Base-by-base conservation (phyloP, 2,329 filamentous ascomycete genomes). In the Aspergillus novoparasiticus region DNA sequence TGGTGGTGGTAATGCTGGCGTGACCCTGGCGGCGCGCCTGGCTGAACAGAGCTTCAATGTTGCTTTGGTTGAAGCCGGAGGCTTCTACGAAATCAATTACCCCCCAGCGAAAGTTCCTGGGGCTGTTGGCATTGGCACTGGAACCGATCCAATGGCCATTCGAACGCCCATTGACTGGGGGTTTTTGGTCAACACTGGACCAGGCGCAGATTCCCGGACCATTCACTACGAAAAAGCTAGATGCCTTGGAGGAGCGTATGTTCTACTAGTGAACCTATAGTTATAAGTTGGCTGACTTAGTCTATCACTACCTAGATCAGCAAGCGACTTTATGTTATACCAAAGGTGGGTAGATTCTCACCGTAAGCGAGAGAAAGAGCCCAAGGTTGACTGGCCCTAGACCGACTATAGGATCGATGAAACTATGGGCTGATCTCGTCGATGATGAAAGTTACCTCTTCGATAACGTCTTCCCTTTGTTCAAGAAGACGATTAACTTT, bases 21-120 rank as follows among this genome's bases (percentile, higher is more conserved):
- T 76, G 34, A 72, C 72, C 4, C 77, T 87, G 26, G 84, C 84
- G 11, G 79, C 80, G 14, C 82, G 85, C 30, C 79, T 87, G 6
- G 82, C 84, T 1, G 81, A 86, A 67, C 82, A 82, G 9, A 63
- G 61, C 0, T 69, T 83, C 36, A 75, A 68, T 11, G 73, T 82
- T 23, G 76, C 80, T 3, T 71, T 79, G 21, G 68, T 79, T 10
- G 76, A 80, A 62, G 77, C 78, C 6, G 78, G 77, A 6, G 77
- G 84, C 6, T 75, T 85, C 50, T 80, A 83, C 23, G 81, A 84
- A 53, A 84, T 87, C 68, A 83, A 78, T 5, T 87, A 84, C 4
- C 86, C 85, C 0, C 79, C 83, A 1, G 75, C 76, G 10, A 85
- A 83, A 41, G 83, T 88, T n/a, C 71, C 69, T 1, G 70, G 64